Evolutionary conservation across 768 basidiomycete genomes (phyloP), one percentile per base, ranked within the genome.

Genomic region (Fibroporia radiculosa): DNA sequence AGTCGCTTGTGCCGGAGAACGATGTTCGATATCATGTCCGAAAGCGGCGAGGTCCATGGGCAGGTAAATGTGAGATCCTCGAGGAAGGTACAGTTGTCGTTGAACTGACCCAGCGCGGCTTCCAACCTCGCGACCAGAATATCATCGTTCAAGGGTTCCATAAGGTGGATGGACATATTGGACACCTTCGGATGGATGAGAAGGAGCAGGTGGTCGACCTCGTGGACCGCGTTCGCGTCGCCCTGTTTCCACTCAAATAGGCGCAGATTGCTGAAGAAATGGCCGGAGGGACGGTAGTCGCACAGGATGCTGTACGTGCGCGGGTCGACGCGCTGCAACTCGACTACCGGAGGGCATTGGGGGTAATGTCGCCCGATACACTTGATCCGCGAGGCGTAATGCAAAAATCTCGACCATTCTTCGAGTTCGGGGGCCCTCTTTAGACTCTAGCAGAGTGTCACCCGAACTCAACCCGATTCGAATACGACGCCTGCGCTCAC

Each of bases 351-450:
- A 6, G 13, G 12, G 26, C 14, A n/a, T 33, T 20, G 10, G 24
- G 38, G 24, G 19, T 40, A 12, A 8, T 7, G 12, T 33, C 29
- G 18, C 10, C 16, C 14, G 8, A 48, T 7, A 3, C 8, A 28
- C 13, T 35, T 26, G 32, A 52, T 43, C 8, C 47, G 40, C 2
- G 44, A 22, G 3, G 50, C 50, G n/a, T 52, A 48, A 22, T 27
- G 11, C 24, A 42, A 24, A 20, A 52, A 36, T 19, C 42, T 33
- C 19, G 47, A n/a, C 47, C 47, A 52, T 18, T 52, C 50, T 16
- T 42, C 35, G 4, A 35, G 16, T 23, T 40, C n/a, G 11, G 44
- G 50, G 6, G 40, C 34, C 23, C 23, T 24, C 8, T 22, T n/a
- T 23, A 48, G 35, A 1, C 14, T 18, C 50, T 52, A n/a, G 25